Percentiles rank a stretch among this genome's conserved stretches.
These are phyloP conservation scores for Dissophora ornata DNA, from an alignment of 192 early-diverging fungal genomes.

Conservation along the genomic window DNA sequence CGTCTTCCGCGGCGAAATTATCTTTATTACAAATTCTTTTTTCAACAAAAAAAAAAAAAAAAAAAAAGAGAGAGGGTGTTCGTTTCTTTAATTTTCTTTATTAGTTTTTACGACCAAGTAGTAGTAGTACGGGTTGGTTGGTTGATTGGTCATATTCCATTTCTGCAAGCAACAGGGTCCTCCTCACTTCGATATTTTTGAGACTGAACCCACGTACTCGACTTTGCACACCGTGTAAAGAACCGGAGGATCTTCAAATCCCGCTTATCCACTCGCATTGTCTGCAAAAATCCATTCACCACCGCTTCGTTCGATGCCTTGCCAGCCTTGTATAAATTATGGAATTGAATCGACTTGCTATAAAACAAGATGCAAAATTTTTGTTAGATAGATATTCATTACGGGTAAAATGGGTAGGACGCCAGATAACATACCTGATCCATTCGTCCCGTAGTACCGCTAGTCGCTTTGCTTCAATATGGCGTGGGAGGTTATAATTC, in stretches of 20 bases:
- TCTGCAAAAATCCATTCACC: conserved; percentile 30
- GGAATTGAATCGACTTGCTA: conserved; percentile 48
- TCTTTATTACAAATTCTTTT: not conserved
- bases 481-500: conserved; percentile 29
- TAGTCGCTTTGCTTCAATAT: conserved; percentile 30
- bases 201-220: conserved; percentile 12
- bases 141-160: no score
- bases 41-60: not conserved
- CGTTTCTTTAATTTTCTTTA: no score
- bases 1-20: conserved; percentile 32
- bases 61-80: no score
- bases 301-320: conserved; percentile 38
- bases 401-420: not conserved
- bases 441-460: conserved; percentile 41
- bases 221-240: conserved; percentile 41
- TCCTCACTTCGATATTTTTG: conserved; percentile 26
- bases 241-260: conserved; percentile 50
- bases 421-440: conserved; percentile 20
- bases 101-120: no score
- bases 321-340: conserved; percentile 40
- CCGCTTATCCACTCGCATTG: conserved; percentile 37
- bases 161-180: no score
- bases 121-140: no score
- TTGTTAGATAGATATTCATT: no score
- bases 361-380: no score